Evolutionary conservation across 176 grass and related monocot genomes (phyloP).

Genomic region (Lolium rigidum): DNA sequence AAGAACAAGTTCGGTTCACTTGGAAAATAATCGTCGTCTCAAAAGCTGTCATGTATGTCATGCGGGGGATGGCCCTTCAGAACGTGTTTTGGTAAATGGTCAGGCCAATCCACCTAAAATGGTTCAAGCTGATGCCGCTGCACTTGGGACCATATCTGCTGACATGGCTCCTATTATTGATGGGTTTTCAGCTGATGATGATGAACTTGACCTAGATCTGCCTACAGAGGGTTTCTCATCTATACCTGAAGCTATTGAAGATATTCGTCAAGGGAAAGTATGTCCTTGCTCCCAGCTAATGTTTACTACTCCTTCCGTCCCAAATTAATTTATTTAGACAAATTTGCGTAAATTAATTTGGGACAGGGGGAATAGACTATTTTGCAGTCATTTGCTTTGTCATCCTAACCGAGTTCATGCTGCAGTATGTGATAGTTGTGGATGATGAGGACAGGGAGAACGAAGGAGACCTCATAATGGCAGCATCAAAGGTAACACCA

Average conservation of each 20-base stretch:
- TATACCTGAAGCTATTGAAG: constrained; percentile 89
- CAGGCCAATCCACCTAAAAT: constrained; percentile 17
- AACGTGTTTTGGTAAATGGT: constrained; percentile 3
- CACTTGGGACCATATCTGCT: constrained; percentile 22
- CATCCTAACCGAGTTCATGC: constrained; percentile 33
- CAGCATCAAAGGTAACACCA: constrained; percentile 90
- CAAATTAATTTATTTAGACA: no score
- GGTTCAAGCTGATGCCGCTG: constrained; percentile 16
- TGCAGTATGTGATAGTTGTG: constrained; percentile 92
- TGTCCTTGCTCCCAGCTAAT: constrained; percentile 22
- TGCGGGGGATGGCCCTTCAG: constrained; percentile 24
- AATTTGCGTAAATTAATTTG: no score
- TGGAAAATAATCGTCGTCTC: constrained; percentile 32
- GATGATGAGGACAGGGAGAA: constrained; percentile 96
- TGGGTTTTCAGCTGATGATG: constrained; percentile 47
- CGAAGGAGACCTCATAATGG: constrained; percentile 99
- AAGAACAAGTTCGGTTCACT: constrained; percentile 8
- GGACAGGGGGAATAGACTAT: not conserved
- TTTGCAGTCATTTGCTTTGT: not conserved
- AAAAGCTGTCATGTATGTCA: constrained; percentile 44
- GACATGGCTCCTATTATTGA: constrained; percentile 29
- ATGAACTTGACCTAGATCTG: constrained; percentile 81
- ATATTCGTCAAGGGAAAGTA: constrained; percentile 88
- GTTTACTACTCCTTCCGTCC: not conserved
- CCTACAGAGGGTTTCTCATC: constrained; percentile 88